Evolutionary conservation across 1,284 basidiomycete genomes (phyloP).

Genomic region (Apiotrichum sp.): DNA sequence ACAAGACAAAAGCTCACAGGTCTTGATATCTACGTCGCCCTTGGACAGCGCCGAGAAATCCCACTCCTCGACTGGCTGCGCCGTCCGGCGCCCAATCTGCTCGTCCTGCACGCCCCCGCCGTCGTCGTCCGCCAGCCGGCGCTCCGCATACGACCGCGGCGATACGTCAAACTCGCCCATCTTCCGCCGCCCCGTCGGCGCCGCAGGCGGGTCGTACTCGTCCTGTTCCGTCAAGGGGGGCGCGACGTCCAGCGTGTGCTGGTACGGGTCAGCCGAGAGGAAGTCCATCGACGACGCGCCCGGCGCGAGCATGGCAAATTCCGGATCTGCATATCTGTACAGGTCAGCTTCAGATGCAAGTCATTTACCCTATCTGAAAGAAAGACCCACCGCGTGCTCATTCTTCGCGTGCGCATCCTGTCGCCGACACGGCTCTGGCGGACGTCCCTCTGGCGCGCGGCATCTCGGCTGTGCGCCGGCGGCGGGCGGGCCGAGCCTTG

Average conservation of each 20-base stretch:
- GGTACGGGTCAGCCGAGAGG: slow-evolving; percentile 30
- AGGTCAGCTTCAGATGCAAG: not conserved
- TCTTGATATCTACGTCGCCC: slow-evolving; percentile 72
- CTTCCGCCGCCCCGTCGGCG: not conserved
- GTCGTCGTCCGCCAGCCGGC: slow-evolving; percentile 13
- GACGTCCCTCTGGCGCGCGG: slow-evolving; percentile 15
- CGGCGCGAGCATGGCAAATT: not conserved
- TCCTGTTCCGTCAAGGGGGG: slow-evolving; percentile 16
- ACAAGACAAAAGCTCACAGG: slow-evolving; percentile 54
- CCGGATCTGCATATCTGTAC: slow-evolving; percentile 41
- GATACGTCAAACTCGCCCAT: not conserved
- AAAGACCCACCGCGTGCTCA: slow-evolving; percentile 66
- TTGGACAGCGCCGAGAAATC: slow-evolving; percentile 63
- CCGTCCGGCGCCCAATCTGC: slow-evolving; percentile 28
- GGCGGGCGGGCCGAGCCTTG: not conserved
- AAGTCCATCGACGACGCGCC: slow-evolving; percentile 15
- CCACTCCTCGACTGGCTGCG: slow-evolving; percentile 42
- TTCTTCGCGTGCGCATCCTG: slow-evolving; percentile 79
- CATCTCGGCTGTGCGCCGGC: not conserved
- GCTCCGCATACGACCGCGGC: slow-evolving; percentile 6
- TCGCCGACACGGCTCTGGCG: slow-evolving; percentile 73
- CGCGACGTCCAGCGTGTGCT: slow-evolving; percentile 22
- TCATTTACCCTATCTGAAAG: slow-evolving; percentile 47
- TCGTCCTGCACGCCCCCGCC: slow-evolving; percentile 21
- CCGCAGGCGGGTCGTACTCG: slow-evolving; percentile 15